Evolutionary conservation across 2,329 filamentous ascomycete species (phyloP).

Genomic region (Xylaria sp.): DNA sequence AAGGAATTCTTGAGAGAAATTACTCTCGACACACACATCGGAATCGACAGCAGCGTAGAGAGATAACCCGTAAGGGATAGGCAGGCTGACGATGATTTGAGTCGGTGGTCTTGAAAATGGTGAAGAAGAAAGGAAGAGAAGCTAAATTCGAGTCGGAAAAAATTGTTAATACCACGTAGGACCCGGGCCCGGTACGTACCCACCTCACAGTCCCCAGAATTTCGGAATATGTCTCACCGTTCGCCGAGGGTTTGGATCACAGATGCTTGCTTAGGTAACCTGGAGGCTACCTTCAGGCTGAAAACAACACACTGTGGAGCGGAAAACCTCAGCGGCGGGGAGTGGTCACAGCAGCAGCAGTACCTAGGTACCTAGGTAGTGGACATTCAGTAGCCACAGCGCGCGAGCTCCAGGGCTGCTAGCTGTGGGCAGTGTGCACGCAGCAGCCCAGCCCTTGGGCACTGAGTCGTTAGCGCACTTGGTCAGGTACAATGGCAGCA

Average conservation of each 20-base stretch:
- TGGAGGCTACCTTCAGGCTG: background rate
- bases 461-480: slow-evolving; percentile 28
- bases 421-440: background rate
- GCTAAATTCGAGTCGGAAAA: slow-evolving; percentile 1
- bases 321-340: background rate
- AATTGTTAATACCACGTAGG: slow-evolving; percentile 34
- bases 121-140: slow-evolving; percentile 43
- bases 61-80: slow-evolving; percentile 32
- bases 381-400: background rate
- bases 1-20: slow-evolving; percentile 63
- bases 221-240: slow-evolving; percentile 40
- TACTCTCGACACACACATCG: slow-evolving; percentile 68
- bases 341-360: background rate
- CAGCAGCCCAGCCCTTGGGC: background rate
- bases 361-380: no score
- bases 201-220: slow-evolving; percentile 35
- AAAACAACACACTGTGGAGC: slow-evolving; percentile 11
- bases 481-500: slow-evolving; percentile 25
- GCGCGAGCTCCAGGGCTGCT: background rate
- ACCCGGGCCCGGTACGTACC: background rate
- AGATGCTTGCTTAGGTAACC: slow-evolving; percentile 1
- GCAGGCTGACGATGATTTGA: slow-evolving; percentile 58
- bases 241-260: slow-evolving; percentile 16
- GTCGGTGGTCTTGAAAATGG: slow-evolving; percentile 57
- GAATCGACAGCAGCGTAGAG: slow-evolving; percentile 61